Conservation (phyloP, 345 rosid species). For the Moringa oleifera region DNA sequence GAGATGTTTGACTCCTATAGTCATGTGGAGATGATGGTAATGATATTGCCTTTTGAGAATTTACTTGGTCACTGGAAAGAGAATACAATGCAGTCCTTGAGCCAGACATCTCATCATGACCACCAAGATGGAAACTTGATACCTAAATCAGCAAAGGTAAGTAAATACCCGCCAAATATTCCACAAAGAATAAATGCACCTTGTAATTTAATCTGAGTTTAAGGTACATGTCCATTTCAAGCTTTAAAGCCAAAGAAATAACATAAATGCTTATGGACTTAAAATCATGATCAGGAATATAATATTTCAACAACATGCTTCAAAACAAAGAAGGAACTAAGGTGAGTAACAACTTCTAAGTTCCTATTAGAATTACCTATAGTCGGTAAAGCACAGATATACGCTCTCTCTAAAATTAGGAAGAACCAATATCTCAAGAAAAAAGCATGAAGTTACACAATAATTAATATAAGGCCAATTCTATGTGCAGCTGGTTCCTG, state of each 20-base stretch:
- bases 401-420: no score
- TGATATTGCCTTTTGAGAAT: constrained; percentile 90
- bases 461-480: background rate
- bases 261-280: background rate
- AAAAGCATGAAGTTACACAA: background rate
- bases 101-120: constrained; percentile 51
- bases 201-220: background rate
- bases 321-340: no score
- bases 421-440: no score
- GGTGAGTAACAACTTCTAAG: no score
- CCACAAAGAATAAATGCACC: no score
- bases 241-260: no score
- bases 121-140: constrained; percentile 56
- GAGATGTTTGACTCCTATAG: constrained; percentile 56
- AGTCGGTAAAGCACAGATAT: no score
- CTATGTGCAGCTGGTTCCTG: background rate
- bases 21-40: constrained; percentile 89
- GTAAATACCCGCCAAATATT: no score
- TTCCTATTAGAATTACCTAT: no score
- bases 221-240: no score
- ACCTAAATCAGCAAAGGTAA: constrained; percentile 39
- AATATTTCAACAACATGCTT: no score
- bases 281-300: background rate
- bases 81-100: constrained; percentile 59
- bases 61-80: constrained; percentile 42